Base-by-base conservation (phyloP, 768 basidiomycete genomes). In the Hemileccinum rubropunctum region DNA sequence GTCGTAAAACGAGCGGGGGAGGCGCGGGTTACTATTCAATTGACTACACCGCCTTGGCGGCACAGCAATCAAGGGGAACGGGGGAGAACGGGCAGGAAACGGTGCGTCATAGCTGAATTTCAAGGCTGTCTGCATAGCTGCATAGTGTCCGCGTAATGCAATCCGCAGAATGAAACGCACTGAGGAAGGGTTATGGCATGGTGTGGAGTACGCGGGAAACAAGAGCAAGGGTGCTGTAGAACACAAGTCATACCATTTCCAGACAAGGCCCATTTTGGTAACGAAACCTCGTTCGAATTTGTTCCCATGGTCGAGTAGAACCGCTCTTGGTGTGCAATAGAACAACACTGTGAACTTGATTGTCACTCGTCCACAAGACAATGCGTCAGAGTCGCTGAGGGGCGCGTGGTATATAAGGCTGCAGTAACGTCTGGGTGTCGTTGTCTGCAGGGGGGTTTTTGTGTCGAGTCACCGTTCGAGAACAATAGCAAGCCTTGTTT, bases 191-290 rank as follows among this genome's bases (percentile, higher is more conserved):
- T 12, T 14, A 28, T 15, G 37, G 40, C 40, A 44, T 40, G 17
- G 7, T 20, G n/a, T 15, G 11, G 30, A 46, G 10, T 13, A 23
- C 10, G 23, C 6, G 23, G 23, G 23, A 23, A 17, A 11, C 35
- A 8, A n/a, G 17, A 11, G 17, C 6, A 33, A 36, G 21, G 15
- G 23, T 49, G 61, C 50, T 48, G 56, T 54, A 37, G 18, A 42
- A 48, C 35, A 67, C 48, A 58, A 63, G 51, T 15, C 51, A 55
- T 53, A 53, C 64, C 52, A 53, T 62, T 60, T 62, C 27, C 5
- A 54, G 64, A 54, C 41, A 41, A 39, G 0, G 14, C 12, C 48
- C 40, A 18, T 38, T 53, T 58, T 53, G 7, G 53, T 45, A 17
- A 38, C 33, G 17, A 30, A 42, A 23, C 20, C 34, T 52, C 35